phyloP scores from a whole-genome alignment of 371 early-diverging fungal genomes.

The Syncephalastrum sp. region DNA sequence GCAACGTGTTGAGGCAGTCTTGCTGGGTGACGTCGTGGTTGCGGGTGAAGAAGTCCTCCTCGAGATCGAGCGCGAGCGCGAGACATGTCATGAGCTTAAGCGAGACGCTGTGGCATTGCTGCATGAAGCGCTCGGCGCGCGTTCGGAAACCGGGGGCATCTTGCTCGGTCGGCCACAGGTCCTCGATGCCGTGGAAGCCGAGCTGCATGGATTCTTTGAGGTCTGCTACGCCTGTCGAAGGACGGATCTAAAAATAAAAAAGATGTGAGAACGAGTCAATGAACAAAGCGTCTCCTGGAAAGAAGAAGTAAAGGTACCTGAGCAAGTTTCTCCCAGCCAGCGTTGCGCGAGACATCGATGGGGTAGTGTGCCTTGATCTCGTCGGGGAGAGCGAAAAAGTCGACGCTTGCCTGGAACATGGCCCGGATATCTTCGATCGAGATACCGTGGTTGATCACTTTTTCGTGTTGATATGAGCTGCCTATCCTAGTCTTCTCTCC shows the following conservation, averaged over 20 bases:
- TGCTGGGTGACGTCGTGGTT: slow-evolving; percentile 24
- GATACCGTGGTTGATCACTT: slow-evolving; percentile 36
- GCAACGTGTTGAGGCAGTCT: slow-evolving; percentile 29
- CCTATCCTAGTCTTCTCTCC: no score
- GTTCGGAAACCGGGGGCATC: slow-evolving; percentile 29
- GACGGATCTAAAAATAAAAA: slow-evolving; percentile 18
- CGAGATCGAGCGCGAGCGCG: slow-evolving; percentile 29
- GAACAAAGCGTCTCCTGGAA: not conserved
- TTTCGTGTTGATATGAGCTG: not conserved
- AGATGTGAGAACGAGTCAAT: not conserved
- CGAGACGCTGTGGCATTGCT: slow-evolving; percentile 30
- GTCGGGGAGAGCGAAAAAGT: slow-evolving; percentile 32
- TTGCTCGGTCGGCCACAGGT: slow-evolving; percentile 29
- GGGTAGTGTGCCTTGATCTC: slow-evolving; percentile 21
- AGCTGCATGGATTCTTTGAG: slow-evolving; percentile 36
- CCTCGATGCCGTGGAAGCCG: slow-evolving; percentile 31
- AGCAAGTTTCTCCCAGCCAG: slow-evolving; percentile 34
- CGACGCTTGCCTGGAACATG: slow-evolving; percentile 29
- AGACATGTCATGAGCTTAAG: slow-evolving; percentile 24
- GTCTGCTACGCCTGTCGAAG: slow-evolving; percentile 35
- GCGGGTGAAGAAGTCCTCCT: slow-evolving; percentile 29
- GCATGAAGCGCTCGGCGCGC: slow-evolving; percentile 23
- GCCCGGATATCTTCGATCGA: slow-evolving; percentile 23
- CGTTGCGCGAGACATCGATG: slow-evolving; percentile 32
- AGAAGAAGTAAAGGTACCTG: slow-evolving; percentile 14